Conservation (phyloP, 2,329 filamentous ascomycete species). For the Mollisiaceae sp. region DNA sequence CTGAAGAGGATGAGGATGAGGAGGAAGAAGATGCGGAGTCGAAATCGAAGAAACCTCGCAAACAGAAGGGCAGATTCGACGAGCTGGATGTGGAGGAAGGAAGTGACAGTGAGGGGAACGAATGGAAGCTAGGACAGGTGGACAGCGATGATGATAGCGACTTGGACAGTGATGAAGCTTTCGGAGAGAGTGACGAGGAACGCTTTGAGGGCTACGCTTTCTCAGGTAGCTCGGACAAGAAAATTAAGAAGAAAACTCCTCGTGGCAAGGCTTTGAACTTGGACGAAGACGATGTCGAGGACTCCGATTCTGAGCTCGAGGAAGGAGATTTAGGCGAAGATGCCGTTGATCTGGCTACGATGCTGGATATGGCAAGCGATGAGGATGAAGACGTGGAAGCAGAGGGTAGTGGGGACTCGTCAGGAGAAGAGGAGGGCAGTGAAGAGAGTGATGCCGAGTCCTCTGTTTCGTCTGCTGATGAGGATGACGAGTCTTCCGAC, state of each 20-base stretch:
- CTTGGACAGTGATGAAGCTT: conserved; percentile 73
- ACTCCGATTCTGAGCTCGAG: conserved; percentile 58
- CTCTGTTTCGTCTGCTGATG: conserved; percentile 52
- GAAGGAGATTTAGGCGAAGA: conserved; percentile 69
- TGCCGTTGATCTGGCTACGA: conserved; percentile 43
- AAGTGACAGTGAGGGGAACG: conserved; percentile 71
- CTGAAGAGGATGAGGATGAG: conserved; percentile 50
- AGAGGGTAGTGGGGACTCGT: conserved; percentile 48
- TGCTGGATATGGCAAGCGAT: conserved; percentile 37
- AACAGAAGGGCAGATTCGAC: conserved; percentile 40
- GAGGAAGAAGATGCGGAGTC: conserved; percentile 45
- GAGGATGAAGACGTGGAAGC: conserved; percentile 73
- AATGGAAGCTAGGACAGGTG: conserved; percentile 70
- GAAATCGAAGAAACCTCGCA: conserved; percentile 41
- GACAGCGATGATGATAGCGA: conserved; percentile 71
- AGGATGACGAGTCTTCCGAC: conserved; percentile 47
- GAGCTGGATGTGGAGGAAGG: conserved; percentile 60
- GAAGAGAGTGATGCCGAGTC: conserved; percentile 61
- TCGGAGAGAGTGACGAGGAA: conserved; percentile 75
- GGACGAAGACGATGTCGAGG: conserved; percentile 51
- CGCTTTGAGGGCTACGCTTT: conserved; percentile 71
- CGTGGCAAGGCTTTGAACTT: conserved; percentile 53
- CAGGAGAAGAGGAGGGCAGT: conserved; percentile 49
- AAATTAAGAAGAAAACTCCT: conserved; percentile 54
- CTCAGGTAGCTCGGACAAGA: conserved; percentile 60